These are phyloP conservation scores for Amaranthus cruentus DNA, from an alignment of 148 eudicot genomes.

Conservation along the genomic window DNA sequence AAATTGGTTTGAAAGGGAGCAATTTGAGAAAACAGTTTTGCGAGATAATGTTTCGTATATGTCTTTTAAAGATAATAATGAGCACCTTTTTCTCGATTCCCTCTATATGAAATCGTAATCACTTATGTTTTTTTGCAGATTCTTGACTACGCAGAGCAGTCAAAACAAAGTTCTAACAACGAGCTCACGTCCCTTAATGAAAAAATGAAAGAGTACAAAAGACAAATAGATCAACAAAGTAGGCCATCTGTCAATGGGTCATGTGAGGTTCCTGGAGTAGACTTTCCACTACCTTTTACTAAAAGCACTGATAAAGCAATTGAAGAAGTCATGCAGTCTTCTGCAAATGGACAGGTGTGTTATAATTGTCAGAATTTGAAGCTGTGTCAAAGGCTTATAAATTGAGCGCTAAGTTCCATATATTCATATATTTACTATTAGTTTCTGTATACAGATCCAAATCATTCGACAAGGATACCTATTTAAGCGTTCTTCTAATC, in stretches of 20 bases:
- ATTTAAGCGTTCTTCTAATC: slow-evolving; percentile 84
- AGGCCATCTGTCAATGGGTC: slow-evolving; percentile 43
- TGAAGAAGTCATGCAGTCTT: slow-evolving; percentile 79
- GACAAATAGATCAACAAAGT: slow-evolving; percentile 65
- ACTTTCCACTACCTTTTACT: slow-evolving; percentile 39
- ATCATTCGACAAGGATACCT: slow-evolving; percentile 95
- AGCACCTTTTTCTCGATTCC: not conserved
- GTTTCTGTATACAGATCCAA: slow-evolving; percentile 69
- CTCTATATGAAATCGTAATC: not conserved
- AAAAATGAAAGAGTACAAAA: slow-evolving; percentile 75
- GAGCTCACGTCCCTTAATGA: slow-evolving; percentile 78
- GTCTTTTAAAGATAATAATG: too few relatives aligned
- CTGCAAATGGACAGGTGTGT: slow-evolving; percentile 82
- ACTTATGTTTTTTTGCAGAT: slow-evolving; percentile 43
- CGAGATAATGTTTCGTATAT: too few relatives aligned
- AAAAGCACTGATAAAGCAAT: slow-evolving; percentile 63
- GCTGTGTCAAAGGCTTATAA: slow-evolving; percentile 3
- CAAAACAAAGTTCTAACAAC: slow-evolving; percentile 55
- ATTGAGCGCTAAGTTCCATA: not conserved
- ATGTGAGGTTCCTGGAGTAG: slow-evolving; percentile 32
- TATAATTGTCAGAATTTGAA: slow-evolving; percentile 2
- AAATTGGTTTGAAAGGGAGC: too few relatives aligned
- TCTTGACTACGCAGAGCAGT: slow-evolving; percentile 56
- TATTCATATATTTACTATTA: slow-evolving; percentile 10
- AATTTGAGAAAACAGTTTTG: too few relatives aligned